Evolutionary conservation across 768 basidiomycete genomes (phyloP).

Genomic region (Xerocomus potaroensis): DNA sequence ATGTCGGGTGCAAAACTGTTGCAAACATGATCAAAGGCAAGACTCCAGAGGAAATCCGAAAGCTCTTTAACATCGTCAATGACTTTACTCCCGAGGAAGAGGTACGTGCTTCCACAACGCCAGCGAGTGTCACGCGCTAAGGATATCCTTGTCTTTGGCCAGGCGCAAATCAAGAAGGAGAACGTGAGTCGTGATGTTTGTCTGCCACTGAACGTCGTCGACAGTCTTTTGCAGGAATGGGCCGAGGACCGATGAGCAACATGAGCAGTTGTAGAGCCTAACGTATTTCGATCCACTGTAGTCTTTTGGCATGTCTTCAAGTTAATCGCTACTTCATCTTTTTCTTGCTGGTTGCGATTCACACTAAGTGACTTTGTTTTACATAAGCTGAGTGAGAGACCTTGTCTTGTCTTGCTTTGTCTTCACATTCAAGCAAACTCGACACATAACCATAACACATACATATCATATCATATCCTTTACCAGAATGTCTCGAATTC

Average conservation of each 20-base stretch:
- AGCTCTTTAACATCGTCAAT: conserved; percentile 95
- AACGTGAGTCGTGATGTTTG: conserved; percentile 58
- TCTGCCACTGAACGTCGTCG: conserved; percentile 8
- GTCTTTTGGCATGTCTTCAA: conserved; percentile 17
- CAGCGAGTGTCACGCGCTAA: too few relatives aligned
- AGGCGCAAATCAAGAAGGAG: conserved; percentile 99
- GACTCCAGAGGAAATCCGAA: conserved; percentile 98
- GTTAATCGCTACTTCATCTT: conserved; percentile 14
- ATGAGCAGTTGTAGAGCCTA: conserved; percentile 20
- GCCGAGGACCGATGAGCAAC: conserved; percentile 76
- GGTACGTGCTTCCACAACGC: conserved; percentile 43
- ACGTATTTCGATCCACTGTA: conserved; percentile 21
- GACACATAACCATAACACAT: too few relatives aligned
- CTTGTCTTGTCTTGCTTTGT: background rate
- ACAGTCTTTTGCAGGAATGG: conserved; percentile 64
- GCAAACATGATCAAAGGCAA: conserved; percentile 99
- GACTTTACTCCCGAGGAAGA: conserved; percentile 99
- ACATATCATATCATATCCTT: too few relatives aligned
- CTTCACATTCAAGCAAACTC: background rate
- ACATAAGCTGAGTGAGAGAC: conserved; percentile 16
- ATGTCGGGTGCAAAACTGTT: conserved; percentile 97
- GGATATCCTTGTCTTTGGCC: conserved; percentile 9
- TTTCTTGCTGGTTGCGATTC: conserved; percentile 6
- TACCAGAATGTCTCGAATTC: conserved; percentile 58
- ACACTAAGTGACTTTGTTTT: conserved; percentile 8